Evolutionary conservation across 2,329 filamentous ascomycete genomes (phyloP).

Genomic region (Parascedosporium putredinis): DNA sequence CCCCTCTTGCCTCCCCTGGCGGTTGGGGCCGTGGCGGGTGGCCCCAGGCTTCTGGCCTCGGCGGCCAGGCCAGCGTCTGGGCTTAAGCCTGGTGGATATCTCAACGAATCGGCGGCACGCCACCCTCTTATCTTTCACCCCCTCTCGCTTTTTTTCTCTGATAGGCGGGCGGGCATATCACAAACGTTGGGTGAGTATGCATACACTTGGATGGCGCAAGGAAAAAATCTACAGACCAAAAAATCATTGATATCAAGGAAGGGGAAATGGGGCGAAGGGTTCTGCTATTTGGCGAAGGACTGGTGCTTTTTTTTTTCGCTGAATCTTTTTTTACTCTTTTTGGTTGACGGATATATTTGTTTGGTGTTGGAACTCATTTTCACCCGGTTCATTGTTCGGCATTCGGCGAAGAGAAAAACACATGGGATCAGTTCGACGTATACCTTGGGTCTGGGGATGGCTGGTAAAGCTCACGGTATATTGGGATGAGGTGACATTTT

Average conservation of each 20-base stretch:
- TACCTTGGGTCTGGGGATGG: slow-evolving; percentile 14
- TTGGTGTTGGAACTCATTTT: slow-evolving; percentile 5
- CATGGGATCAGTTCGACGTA: slow-evolving; percentile 13
- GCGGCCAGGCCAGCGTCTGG: slow-evolving; percentile 90
- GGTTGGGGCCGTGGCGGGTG: slow-evolving; percentile 79
- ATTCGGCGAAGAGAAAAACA: slow-evolving; percentile 6
- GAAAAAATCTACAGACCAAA: slow-evolving; percentile 3
- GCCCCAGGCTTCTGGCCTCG: slow-evolving; percentile 72
- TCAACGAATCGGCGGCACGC: background rate
- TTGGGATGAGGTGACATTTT: slow-evolving; percentile 6
- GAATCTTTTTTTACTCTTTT: background rate
- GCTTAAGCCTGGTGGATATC: slow-evolving; percentile 42
- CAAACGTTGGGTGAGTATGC: background rate
- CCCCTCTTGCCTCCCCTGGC: slow-evolving; percentile 79
- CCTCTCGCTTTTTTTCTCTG: too few species aligned
- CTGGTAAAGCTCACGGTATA: slow-evolving; percentile 9
- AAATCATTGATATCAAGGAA: background rate
- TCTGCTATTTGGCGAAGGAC: slow-evolving; percentile 5
- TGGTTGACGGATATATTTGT: slow-evolving; percentile 3
- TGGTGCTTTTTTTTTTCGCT: slow-evolving; percentile 6
- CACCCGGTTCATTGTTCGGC: slow-evolving; percentile 5
- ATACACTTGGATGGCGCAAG: slow-evolving; percentile 8
- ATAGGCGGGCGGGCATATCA: background rate
- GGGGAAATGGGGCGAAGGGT: background rate
- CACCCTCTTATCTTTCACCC: background rate